Base-by-base conservation (phyloP, 768 basidiomycete genomes). In the Pulveroboletus sp. region DNA sequence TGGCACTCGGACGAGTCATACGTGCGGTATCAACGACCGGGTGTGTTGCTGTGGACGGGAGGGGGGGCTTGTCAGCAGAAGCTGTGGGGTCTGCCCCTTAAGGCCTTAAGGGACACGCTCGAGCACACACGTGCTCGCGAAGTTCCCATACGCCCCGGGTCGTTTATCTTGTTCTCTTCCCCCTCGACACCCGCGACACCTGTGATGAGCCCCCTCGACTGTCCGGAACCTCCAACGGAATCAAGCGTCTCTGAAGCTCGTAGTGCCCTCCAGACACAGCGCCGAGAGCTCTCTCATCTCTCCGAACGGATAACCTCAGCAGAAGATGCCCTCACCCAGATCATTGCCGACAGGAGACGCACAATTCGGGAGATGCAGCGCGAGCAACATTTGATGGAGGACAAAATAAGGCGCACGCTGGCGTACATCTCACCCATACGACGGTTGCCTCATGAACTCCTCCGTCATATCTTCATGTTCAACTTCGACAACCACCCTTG, bases 341-440 rank as follows among this genome's bases (percentile, higher is more conserved):
- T 86, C 53, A 72, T 89, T 35, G 63, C 70, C 8, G 82, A 85
- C 43, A 75, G 76, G 6, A 72, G 73, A 66, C 67, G 64, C 42
- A 68, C 73, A 14, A 87, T 90, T 57, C 69, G 71, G 36, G 76
- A 78, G 43, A 63, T 89, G 57, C 69, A 78, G 57, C 54, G 59
- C 33, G 78, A 86, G 58, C 77, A 76, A 41, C 63, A 60, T 14
- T 59, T 51, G 6, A 56, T 87, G 18, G 76, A 85, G 60, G 69
- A 77, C 26, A 71, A 72, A 38, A 71, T 81, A 35, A 64, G 67
- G 27, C 71, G 70, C 21, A 76, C 82, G 4, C 69, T 76, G 63
- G 83, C 83, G 1, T 89, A 86, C 60, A 73, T 89, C 49, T 79
- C 87, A 10, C 86, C 86, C 30, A 82, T 90, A 54, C 73, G 83